These are phyloP conservation scores for Suillus cothurnatus DNA, from an alignment of 768 basidiomycete species.

Conservation along the genomic window DNA sequence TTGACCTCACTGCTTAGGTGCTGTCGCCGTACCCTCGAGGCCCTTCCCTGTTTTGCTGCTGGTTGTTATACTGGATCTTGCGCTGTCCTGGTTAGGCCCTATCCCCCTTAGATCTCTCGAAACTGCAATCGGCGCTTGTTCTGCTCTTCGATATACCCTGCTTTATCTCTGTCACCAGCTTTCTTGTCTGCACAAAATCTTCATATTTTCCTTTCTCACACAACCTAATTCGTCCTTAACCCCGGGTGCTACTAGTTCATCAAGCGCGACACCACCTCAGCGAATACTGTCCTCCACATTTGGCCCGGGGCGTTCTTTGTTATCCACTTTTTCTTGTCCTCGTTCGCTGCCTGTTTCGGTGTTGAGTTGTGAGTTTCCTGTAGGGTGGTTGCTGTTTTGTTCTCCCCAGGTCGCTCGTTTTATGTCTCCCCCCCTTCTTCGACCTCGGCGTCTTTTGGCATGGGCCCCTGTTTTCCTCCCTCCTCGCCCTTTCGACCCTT, in stretches of 20 bases:
- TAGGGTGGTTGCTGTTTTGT: background rate
- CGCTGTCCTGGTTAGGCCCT: background rate
- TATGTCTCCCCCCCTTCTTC: background rate
- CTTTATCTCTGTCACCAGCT: background rate
- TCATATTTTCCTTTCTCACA: background rate
- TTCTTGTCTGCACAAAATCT: background rate
- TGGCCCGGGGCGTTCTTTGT: background rate
- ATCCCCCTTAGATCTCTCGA: background rate
- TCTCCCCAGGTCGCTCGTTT: conserved; percentile 1
- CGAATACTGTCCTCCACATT: conserved; percentile 1
- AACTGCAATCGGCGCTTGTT: background rate
- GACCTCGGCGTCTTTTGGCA: conserved; percentile 1
- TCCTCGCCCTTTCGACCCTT: conserved; percentile 1
- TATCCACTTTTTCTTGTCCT: background rate
- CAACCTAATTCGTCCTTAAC: background rate
- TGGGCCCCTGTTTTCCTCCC: background rate
- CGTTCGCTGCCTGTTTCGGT: background rate
- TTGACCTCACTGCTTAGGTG: conserved; percentile 7
- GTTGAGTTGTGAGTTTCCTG: conserved; percentile 1
- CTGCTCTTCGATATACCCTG: background rate
- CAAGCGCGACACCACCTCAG: background rate
- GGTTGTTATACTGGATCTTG: background rate
- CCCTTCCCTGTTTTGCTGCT: background rate
- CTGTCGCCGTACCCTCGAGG: background rate
- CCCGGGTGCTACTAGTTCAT: background rate